phyloP scores from a whole-genome alignment of 495 filamentous ascomycete species.

The Jackrogersella multiformis region DNA sequence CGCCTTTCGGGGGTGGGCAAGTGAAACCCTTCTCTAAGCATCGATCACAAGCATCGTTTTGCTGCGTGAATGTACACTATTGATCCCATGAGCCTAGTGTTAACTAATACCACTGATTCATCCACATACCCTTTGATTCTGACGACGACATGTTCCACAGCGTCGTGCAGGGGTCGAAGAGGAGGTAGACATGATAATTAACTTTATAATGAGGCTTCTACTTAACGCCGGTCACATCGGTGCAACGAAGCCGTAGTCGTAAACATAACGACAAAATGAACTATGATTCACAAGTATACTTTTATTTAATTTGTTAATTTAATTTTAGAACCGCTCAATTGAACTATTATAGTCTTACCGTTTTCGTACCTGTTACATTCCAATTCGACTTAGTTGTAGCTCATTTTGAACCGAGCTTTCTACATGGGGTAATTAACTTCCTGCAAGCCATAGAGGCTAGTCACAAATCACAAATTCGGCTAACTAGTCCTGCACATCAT shows the following conservation, averaged over 20 bases:
- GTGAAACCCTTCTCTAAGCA: conserved; percentile 6
- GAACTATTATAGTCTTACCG: background rate
- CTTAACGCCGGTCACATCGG: background rate
- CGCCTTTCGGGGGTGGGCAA: conserved; percentile 3
- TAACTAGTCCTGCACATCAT: background rate
- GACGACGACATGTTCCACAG: conserved; percentile 1
- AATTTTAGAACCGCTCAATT: too few species aligned
- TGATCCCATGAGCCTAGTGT: background rate
- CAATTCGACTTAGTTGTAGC: background rate
- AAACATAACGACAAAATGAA: background rate
- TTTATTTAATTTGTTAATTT: background rate
- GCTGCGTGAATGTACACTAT: conserved; percentile 4
- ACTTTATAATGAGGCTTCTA: background rate
- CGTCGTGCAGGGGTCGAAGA: background rate
- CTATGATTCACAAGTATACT: background rate
- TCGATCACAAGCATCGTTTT: conserved; percentile 2
- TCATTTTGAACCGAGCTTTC: background rate
- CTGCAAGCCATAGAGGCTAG: background rate
- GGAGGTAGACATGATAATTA: background rate
- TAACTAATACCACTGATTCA: background rate
- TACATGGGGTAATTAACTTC: background rate
- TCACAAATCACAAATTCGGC: background rate
- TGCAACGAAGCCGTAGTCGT: background rate
- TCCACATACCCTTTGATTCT: background rate
- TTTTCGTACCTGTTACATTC: background rate